Evolutionary conservation across 129 eudicot species (phyloP).

Genomic region (sunflower (Helianthus annuus)): HanXRQr2.0-SUNRISE NC_035444.2:8042573-8043072

Average conservation of each 20-base stretch:
- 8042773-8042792: conserved; percentile 23
- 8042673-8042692: conserved; percentile 19
- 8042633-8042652: not conserved
- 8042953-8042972: too few relatives aligned
- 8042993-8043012: too few relatives aligned
- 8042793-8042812: conserved; percentile 18
- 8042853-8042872: not conserved
- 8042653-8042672: not conserved
- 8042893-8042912: not conserved
- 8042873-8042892: not conserved
- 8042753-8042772: conserved; percentile 22
- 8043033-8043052: too few relatives aligned
- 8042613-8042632: not conserved
- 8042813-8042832: not conserved
- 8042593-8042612: conserved; percentile 22
- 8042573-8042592: conserved; percentile 34
- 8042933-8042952: too few relatives aligned
- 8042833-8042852: not conserved
- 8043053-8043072: too few relatives aligned
- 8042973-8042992: too few relatives aligned
- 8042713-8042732: conserved; percentile 29
- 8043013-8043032: too few relatives aligned
- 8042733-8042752: conserved; percentile 32
- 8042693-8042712: conserved; percentile 36
- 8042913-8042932: not conserved